Conservation (phyloP, 1,284 basidiomycete genomes). For the Ganoderma lucidum region DNA sequence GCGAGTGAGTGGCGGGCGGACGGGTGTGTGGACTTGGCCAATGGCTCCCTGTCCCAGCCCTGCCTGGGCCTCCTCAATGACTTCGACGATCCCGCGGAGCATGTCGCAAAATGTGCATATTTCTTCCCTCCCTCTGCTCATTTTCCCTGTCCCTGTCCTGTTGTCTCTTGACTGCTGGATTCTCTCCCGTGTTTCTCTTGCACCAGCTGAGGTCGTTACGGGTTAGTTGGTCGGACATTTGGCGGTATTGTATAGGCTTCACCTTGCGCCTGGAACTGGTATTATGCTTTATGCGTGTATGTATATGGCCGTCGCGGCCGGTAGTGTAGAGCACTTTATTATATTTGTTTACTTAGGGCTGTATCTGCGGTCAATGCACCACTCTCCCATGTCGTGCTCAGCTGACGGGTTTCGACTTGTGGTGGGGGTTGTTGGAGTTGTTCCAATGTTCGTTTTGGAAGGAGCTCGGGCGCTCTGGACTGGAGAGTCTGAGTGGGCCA, state of each 20-base stretch:
- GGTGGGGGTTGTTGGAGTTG: neutral
- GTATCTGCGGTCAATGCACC: neutral
- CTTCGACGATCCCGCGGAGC: neutral
- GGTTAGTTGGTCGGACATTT: conserved; percentile 25
- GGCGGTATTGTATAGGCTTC: conserved; percentile 29
- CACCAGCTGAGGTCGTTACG: conserved; percentile 4
- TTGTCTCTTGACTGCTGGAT: neutral
- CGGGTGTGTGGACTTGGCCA: conserved; percentile 6
- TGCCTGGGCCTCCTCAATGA: neutral
- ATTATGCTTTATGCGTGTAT: conserved; percentile 36
- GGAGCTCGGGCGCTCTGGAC: conserved; percentile 1
- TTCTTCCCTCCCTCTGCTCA: neutral
- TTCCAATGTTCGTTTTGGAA: neutral
- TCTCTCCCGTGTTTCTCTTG: conserved; percentile 8
- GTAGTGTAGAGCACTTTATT: conserved; percentile 36
- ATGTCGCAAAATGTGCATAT: conserved; percentile 23
- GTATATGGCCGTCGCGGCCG: conserved; percentile 24
- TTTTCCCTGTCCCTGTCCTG: conserved; percentile 3
- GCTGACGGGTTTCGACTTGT: neutral
- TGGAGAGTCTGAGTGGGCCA: conserved; percentile 4
- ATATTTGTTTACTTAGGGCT: conserved; percentile 6
- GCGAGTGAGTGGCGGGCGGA: conserved; percentile 34
- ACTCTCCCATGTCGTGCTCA: conserved; percentile 8
- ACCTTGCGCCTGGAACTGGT: conserved; percentile 24
- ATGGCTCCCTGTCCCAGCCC: neutral